A percentile compares a stretch with the other conserved stretches of the same genome.
Conservation (phyloP, 352 stramenopile species). For the Phytophthora colocasiae region DNA sequence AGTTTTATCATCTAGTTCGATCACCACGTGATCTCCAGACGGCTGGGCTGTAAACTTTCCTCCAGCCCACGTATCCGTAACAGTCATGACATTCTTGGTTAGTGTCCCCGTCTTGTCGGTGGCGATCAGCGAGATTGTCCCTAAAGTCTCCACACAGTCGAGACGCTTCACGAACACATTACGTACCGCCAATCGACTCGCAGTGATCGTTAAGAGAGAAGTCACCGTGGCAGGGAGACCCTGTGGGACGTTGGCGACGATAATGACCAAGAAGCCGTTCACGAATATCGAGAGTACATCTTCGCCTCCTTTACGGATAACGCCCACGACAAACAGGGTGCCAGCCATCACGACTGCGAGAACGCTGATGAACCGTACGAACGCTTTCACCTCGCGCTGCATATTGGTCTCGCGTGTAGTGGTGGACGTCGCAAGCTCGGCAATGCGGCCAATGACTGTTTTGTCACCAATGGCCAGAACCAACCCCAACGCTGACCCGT, state of each 20-base stretch:
- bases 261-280: constrained; percentile 57
- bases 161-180: constrained; percentile 92
- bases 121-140: constrained; percentile 89
- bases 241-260: constrained; percentile 81
- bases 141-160: constrained; percentile 91
- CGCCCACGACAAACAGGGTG: constrained; percentile 41
- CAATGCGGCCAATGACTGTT: constrained; percentile 65
- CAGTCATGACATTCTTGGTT: constrained; percentile 79
- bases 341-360: constrained; percentile 43
- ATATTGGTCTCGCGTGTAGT: constrained; percentile 47
- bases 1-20: constrained; percentile 44
- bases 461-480: constrained; percentile 56
- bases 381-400: constrained; percentile 52
- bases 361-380: constrained; percentile 55
- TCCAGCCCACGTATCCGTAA: constrained; percentile 53
- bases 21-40: constrained; percentile 30
- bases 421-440: constrained; percentile 47
- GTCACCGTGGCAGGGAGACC: constrained; percentile 92
- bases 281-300: constrained; percentile 54
- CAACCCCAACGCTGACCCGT: constrained; percentile 50
- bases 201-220: constrained; percentile 90
- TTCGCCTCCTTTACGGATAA: constrained; percentile 42
- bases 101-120: constrained; percentile 95
- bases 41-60: constrained; percentile 43
- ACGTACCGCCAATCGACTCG: constrained; percentile 73